These are phyloP conservation scores for Zoysia japonica DNA, from an alignment of 176 grass and related monocot genomes.

Conservation along the genomic window DNA sequence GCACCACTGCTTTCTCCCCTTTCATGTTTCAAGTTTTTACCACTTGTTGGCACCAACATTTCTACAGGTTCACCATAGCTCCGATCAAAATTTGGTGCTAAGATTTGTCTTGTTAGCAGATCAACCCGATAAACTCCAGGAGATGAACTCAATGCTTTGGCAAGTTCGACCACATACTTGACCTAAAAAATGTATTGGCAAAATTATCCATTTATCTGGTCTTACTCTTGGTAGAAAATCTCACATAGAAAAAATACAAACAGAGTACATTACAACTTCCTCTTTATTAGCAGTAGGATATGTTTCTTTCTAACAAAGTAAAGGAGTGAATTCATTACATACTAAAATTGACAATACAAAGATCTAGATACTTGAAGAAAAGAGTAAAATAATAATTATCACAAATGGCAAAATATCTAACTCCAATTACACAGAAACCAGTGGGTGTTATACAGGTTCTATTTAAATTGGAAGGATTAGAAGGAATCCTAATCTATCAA, in stretches of 20 bases:
- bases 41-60: conserved; percentile 56
- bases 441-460: neutral
- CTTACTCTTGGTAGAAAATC: conserved; percentile 16
- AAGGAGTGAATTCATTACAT: neutral
- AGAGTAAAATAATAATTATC: neutral
- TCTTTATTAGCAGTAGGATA: neutral
- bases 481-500: neutral
- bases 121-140: conserved; percentile 83
- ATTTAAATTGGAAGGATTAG: neutral
- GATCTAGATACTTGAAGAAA: neutral
- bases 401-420: neutral
- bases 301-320: conserved; percentile 12
- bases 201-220: conserved; percentile 14
- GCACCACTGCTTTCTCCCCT: conserved; percentile 71
- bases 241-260: conserved; percentile 27
- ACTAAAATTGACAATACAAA: conserved; percentile 2
- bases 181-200: conserved; percentile 46
- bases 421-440: neutral
- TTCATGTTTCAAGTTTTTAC: conserved; percentile 62
- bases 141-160: conserved; percentile 75
- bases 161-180: conserved; percentile 86
- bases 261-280: neutral
- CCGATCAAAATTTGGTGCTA: conserved; percentile 71
- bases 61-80: conserved; percentile 73
- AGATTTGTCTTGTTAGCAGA: conserved; percentile 72